phyloP scores from a whole-genome alignment of 1,139 yeast genomes.

The Zhuliangozyma parablackwelliae region DNA sequence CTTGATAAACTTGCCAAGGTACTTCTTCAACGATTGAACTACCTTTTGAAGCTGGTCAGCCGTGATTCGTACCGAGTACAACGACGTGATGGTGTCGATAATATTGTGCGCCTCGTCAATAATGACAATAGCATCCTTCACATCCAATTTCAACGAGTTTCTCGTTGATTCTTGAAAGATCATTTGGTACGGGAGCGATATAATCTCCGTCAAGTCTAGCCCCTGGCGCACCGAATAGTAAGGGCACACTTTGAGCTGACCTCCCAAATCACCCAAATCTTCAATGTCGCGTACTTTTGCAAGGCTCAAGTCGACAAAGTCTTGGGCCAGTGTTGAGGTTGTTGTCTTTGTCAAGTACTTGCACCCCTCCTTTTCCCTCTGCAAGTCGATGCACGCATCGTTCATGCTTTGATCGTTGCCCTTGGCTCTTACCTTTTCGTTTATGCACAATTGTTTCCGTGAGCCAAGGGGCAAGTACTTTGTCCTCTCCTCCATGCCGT shows the following conservation, averaged over 20 bases:
- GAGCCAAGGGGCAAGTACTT: constrained; percentile 75
- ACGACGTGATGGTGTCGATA: constrained; percentile 67
- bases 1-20: constrained; percentile 55
- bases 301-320: constrained; percentile 58
- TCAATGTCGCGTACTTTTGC: constrained; percentile 77
- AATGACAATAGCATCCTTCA: constrained; percentile 64
- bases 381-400: constrained; percentile 78
- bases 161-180: constrained; percentile 65
- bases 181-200: constrained; percentile 84
- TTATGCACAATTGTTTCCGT: constrained; percentile 79
- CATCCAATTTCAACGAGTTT: constrained; percentile 51
- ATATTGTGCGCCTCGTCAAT: constrained; percentile 94
- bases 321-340: constrained; percentile 28
- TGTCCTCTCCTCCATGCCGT: constrained; percentile 34
- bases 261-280: constrained; percentile 64
- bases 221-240: constrained; percentile 70
- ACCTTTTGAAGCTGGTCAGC: constrained; percentile 43
- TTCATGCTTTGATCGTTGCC: constrained; percentile 56
- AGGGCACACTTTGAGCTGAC: constrained; percentile 61
- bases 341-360: constrained; percentile 37
- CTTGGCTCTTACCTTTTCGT: constrained; percentile 53
- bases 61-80: constrained; percentile 62
- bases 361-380: constrained; percentile 48
- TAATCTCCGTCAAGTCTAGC: constrained; percentile 58
- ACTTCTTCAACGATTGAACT: constrained; percentile 46